Base-by-base conservation (phyloP, 2,329 filamentous ascomycete genomes). In the Diplodia scrobiculata region DNA sequence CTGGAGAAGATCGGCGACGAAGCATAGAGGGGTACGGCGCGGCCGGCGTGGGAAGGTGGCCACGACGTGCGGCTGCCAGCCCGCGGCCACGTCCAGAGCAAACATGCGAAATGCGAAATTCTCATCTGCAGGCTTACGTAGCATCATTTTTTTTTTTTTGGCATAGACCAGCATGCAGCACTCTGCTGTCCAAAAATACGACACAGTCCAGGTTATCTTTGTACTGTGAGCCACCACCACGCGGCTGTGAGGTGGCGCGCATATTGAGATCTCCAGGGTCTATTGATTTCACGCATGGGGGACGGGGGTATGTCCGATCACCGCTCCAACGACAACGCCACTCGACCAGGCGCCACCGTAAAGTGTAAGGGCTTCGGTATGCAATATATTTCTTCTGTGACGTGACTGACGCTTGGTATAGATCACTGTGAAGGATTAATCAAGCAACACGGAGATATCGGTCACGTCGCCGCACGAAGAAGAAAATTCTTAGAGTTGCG, bases 1-100 rank as follows among this genome's bases (percentile, higher is more conserved):
- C 81, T 99, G 70, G 92, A 98, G 84, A 98, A 98, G 87, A 86
- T 97, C 75, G 91, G 89, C 14, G 90, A 96, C 71, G 89, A 91
- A 11, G 21, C 58, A 38, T 67, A 67, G 59, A 48, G 51, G 36
- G 25, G 50, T 19, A 9, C 36, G 38, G 51, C 41, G 58, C 50
- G 11, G 58, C n/a, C 25, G 41, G 29, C 41, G n/a, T 32, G 17
- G n/a, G 58, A 50, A 13, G 45, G 58, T 3, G 34, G 41, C 45
- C 29, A 50, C 10, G 25, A 10, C n/a, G 54, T 9, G 54, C 21
- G 36, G 54, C 21, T 36, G 32, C 58, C 55, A 59, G 58, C 25
- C 3, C 45, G 36, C 53, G 53, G 19, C 14, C 53, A 41, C 14
- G 53, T 11, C 58, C 45, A 38, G n/a, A 34, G 41, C 60, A 63